These are phyloP conservation scores for Patellaria atrata DNA, from an alignment of 495 filamentous ascomycete species.

Conservation along the genomic window DNA sequence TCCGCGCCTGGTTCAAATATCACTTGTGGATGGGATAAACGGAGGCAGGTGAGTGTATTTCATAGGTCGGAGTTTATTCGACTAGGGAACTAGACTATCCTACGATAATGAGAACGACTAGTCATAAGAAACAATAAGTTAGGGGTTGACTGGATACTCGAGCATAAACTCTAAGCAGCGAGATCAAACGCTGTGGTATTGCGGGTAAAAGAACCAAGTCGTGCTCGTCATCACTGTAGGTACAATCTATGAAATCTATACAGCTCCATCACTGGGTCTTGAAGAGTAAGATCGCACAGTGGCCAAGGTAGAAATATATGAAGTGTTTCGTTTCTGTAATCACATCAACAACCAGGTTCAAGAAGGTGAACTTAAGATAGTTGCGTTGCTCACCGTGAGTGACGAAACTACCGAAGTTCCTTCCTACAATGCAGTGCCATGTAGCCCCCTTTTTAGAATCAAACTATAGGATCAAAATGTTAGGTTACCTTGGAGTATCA, in stretches of 20 bases:
- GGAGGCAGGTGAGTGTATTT: too few species aligned
- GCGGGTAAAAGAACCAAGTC: slow-evolving; percentile 1
- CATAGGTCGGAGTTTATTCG: too few species aligned
- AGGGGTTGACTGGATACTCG: too few species aligned
- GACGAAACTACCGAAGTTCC: slow-evolving; percentile 98
- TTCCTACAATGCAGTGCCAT: slow-evolving; percentile 97
- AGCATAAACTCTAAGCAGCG: too few species aligned
- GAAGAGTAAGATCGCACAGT: slow-evolving; percentile 96
- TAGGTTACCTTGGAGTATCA: background rate
- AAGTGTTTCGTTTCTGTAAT: slow-evolving; percentile 91
- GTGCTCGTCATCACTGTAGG: too few species aligned
- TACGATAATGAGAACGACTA: too few species aligned
- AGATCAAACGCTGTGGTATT: too few species aligned
- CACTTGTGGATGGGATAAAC: too few species aligned
- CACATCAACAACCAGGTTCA: background rate
- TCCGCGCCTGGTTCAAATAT: too few species aligned
- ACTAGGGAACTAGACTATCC: too few species aligned
- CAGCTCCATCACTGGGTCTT: slow-evolving; percentile 95
- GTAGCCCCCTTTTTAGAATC: slow-evolving; percentile 83
- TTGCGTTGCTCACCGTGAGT: slow-evolving; percentile 70
- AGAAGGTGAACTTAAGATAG: slow-evolving; percentile 6
- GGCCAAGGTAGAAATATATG: slow-evolving; percentile 99
- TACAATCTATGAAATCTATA: too few species aligned
- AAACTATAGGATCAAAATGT: slow-evolving; percentile 39
- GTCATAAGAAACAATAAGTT: too few species aligned